phyloP scores from a whole-genome alignment of 2,329 filamentous ascomycete genomes.

The Fusarium fujikuroi region DNA sequence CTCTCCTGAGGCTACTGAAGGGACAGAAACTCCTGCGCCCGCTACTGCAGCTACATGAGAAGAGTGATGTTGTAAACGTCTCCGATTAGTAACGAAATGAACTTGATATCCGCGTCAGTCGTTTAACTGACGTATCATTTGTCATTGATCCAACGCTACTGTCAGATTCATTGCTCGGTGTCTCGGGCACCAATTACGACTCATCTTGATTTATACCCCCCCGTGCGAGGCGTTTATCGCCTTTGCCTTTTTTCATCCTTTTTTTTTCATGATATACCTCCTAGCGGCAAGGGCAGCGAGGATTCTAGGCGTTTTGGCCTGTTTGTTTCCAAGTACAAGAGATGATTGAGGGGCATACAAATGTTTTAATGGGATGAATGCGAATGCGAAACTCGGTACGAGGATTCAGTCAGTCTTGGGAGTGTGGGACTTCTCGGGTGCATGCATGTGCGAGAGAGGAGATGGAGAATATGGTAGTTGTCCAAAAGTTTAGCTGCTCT shows the following conservation, averaged over 20 bases:
- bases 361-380: conserved; percentile 34
- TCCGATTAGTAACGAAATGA: not conserved
- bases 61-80: conserved; percentile 7
- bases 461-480: conserved; percentile 26
- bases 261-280: conserved; percentile 38
- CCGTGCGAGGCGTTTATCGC: conserved; percentile 37
- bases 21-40: conserved; percentile 13
- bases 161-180: conserved; percentile 19
- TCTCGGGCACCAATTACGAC: conserved; percentile 38
- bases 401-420: not conserved
- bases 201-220: conserved; percentile 47
- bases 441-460: not conserved
- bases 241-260: conserved; percentile 40
- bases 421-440: not conserved
- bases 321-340: conserved; percentile 26
- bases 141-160: not conserved
- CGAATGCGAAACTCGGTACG: conserved; percentile 1
- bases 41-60: conserved; percentile 29
- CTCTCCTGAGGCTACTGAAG: conserved; percentile 13
- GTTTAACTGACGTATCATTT: not conserved
- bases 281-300: conserved; percentile 35
- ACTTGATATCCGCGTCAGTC: not conserved
- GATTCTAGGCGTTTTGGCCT: conserved; percentile 39
- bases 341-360: conserved; percentile 19
- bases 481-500: conserved; percentile 44